Conservation (phyloP, 2,329 filamentous ascomycete species). For the Colletotrichum sublineola region DNA sequence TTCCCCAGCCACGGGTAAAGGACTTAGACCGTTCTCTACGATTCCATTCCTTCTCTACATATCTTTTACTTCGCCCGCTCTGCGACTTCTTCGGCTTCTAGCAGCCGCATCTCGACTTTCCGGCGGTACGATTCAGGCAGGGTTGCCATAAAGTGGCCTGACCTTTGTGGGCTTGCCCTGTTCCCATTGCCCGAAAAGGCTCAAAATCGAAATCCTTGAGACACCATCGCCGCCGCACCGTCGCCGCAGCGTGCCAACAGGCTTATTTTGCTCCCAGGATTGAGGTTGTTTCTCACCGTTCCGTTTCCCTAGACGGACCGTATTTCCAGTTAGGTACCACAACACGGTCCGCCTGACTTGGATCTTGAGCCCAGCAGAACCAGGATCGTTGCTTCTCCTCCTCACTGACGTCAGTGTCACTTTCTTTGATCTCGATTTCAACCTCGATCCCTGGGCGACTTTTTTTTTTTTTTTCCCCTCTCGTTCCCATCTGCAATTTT, state of each 20-base stretch:
- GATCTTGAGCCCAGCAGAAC: conserved; percentile 35
- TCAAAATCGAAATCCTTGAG: conserved; percentile 30
- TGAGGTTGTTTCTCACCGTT: conserved; percentile 36
- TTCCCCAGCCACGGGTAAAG: not conserved
- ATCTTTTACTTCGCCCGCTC: not conserved
- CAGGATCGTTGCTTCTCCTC: conserved; percentile 40
- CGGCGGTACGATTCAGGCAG: conserved; percentile 23
- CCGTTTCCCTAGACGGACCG: conserved; percentile 36
- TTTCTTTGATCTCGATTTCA: conserved; percentile 18
- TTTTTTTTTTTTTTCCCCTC: conserved; percentile 1
- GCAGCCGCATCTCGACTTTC: not conserved
- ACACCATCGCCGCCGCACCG: conserved; percentile 11
- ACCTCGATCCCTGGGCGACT: conserved; percentile 21
- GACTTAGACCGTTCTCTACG: not conserved
- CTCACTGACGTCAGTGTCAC: conserved; percentile 41
- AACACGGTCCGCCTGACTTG: conserved; percentile 33
- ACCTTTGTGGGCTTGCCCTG: conserved; percentile 38
- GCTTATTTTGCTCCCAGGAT: conserved; percentile 27
- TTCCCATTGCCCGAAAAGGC: conserved; percentile 20
- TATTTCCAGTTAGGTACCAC: conserved; percentile 38
- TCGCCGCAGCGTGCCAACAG: conserved; percentile 15
- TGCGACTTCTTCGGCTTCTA: not conserved
- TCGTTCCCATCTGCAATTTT: not conserved
- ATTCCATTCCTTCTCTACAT: not conserved
- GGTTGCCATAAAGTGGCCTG: conserved; percentile 38